Percentiles rank a stretch among this genome's conserved stretches.
Conservation (phyloP, 257 asterid genomes). For the Capsicum pubescens region DNA sequence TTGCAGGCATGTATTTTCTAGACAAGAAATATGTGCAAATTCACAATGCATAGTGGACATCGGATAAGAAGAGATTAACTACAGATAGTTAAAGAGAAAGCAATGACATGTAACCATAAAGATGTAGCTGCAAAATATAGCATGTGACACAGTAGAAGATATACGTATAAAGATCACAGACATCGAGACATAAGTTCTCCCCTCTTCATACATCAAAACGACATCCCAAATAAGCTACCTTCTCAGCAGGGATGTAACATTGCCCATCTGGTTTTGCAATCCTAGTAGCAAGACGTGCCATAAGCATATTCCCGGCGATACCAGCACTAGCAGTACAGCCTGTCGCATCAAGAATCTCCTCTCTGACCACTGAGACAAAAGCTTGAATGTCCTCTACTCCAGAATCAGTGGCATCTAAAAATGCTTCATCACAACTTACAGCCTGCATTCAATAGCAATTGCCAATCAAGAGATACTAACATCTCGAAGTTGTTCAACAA, state of each 20-base stretch:
- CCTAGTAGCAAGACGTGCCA: slow-evolving; percentile 96
- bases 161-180: not conserved
- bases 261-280: slow-evolving; percentile 94
- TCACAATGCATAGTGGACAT: not conserved
- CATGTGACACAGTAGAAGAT: not conserved
- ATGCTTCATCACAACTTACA: slow-evolving; percentile 98
- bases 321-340: slow-evolving; percentile 98
- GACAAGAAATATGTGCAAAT: not conserved
- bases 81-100: not conserved
- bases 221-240: slow-evolving; percentile 47
- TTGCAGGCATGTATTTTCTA: not conserved
- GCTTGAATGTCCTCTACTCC: slow-evolving; percentile 68
- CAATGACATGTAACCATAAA: not conserved
- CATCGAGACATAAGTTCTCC: not conserved
- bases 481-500: not conserved
- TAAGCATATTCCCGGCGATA: slow-evolving; percentile 89
- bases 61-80: not conserved
- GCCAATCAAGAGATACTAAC: slow-evolving; percentile 34
- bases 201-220: not conserved
- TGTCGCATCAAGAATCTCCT: slow-evolving; percentile 67
- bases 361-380: slow-evolving; percentile 74
- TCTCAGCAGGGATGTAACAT: slow-evolving; percentile 73
- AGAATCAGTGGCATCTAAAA: slow-evolving; percentile 77
- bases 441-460: slow-evolving; percentile 59
- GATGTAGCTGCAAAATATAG: not conserved